A percentile compares a stretch with the other conserved stretches of the same genome.
These are phyloP conservation scores for Leishmania martiniquensis DNA, from an alignment of 208 protist species.

Conservation along the genomic window DNA sequence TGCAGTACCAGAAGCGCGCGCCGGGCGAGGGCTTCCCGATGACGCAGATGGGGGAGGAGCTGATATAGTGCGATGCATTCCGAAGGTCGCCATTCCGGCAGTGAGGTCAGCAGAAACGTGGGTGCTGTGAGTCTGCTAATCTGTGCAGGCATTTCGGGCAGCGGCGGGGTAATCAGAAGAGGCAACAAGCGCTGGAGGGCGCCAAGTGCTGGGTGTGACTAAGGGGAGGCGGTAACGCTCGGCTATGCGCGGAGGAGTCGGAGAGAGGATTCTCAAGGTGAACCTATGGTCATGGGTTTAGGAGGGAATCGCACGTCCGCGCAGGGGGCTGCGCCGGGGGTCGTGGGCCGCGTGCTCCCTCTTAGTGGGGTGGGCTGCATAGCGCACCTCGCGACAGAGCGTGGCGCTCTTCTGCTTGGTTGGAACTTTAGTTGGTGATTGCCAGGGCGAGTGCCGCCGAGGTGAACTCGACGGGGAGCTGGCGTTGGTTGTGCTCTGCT, in stretches of 20 bases:
- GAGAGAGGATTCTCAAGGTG: not conserved
- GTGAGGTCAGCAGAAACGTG: too few relatives aligned
- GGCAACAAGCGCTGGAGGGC: not conserved
- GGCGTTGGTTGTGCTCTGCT: not conserved
- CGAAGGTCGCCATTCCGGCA: too few relatives aligned
- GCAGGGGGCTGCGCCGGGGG: too few relatives aligned
- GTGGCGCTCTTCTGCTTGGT: too few relatives aligned
- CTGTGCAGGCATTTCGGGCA: not conserved
- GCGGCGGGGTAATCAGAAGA: not conserved
- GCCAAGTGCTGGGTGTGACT: not conserved
- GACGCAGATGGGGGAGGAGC: conserved; percentile 40
- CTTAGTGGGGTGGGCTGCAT: too few relatives aligned
- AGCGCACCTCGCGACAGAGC: too few relatives aligned
- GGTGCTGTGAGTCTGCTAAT: not conserved
- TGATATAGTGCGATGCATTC: conserved; percentile 35
- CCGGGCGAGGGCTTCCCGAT: conserved; percentile 59
- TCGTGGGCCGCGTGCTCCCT: not conserved
- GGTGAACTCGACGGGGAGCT: not conserved
- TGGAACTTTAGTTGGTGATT: too few relatives aligned
- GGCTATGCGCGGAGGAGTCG: not conserved
- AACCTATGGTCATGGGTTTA: not conserved
- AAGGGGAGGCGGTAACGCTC: not conserved
- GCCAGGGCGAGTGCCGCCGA: not conserved
- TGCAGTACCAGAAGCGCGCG: conserved; percentile 72
- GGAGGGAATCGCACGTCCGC: not conserved